phyloP scores from a whole-genome alignment of 495 filamentous ascomycete genomes.

The Penicillium atrosanguineum region DNA sequence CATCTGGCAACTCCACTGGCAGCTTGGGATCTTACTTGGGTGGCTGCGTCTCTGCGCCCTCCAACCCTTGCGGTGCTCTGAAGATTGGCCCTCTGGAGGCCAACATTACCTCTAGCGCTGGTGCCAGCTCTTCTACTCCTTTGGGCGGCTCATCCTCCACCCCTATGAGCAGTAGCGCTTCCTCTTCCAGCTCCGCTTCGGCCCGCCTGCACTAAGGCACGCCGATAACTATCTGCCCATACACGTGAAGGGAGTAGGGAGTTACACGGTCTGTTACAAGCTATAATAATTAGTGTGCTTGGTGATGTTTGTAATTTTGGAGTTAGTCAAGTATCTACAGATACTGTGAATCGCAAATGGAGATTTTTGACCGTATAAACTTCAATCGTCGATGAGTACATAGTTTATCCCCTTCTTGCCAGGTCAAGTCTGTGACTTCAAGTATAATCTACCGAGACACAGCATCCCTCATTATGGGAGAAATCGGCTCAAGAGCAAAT shows the following conservation, averaged over 20 bases:
- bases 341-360: neutral
- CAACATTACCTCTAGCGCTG: conserved; percentile 17
- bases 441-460: no score
- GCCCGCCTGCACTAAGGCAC: neutral
- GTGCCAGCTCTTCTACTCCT: conserved; percentile 3
- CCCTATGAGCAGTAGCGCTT: no score
- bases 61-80: conserved; percentile 21
- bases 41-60: conserved; percentile 25
- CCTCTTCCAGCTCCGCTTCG: neutral
- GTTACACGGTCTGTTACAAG: neutral
- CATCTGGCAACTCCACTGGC: conserved; percentile 21
- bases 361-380: neutral
- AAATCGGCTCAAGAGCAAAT: neutral
- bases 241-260: neutral
- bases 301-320: neutral
- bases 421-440: no score
- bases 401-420: no score
- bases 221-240: neutral
- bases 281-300: neutral
- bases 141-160: neutral
- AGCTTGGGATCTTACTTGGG: conserved; percentile 28
- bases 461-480: no score
- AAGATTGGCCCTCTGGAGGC: conserved; percentile 24
- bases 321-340: neutral
- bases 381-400: neutral